Evolutionary conservation across 805 yeast genomes (phyloP).

Genomic region (Nakazawaea anatomiae): DNA sequence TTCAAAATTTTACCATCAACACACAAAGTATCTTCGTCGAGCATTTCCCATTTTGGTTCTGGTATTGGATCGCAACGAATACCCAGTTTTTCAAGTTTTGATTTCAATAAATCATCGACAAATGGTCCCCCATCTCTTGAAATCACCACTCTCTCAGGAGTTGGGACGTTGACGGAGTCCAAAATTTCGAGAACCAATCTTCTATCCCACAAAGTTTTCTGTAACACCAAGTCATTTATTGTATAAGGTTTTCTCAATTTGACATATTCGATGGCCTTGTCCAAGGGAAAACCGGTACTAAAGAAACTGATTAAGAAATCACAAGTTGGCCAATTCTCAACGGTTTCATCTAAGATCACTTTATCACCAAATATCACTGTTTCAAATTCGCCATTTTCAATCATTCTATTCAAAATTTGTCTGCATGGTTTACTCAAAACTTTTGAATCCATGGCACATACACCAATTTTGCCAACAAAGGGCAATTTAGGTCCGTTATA

Average conservation of each 20-base stretch:
- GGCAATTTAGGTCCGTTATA: slow-evolving; percentile 48
- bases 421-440: slow-evolving; percentile 95
- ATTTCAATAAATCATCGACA: slow-evolving; percentile 61
- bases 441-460: slow-evolving; percentile 98
- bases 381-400: slow-evolving; percentile 93
- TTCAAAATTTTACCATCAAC: slow-evolving; percentile 67
- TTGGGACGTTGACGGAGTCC: slow-evolving; percentile 78
- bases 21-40: slow-evolving; percentile 75
- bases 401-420: slow-evolving; percentile 78
- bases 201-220: slow-evolving; percentile 96
- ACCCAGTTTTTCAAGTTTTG: slow-evolving; percentile 55
- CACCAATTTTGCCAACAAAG: slow-evolving; percentile 89
- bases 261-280: slow-evolving; percentile 89
- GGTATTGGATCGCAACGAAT: slow-evolving; percentile 39
- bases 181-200: slow-evolving; percentile 76
- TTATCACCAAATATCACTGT: slow-evolving; percentile 96
- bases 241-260: slow-evolving; percentile 84
- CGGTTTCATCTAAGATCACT: slow-evolving; percentile 84
- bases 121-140: slow-evolving; percentile 97
- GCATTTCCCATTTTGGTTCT: slow-evolving; percentile 84
- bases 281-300: slow-evolving; percentile 93
- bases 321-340: slow-evolving; percentile 99
- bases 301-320: slow-evolving; percentile 91
- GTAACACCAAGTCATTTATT: slow-evolving; percentile 85
- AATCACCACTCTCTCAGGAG: slow-evolving; percentile 84